Evolutionary conservation across 306 rosid genomes (phyloP), one percentile per base, ranked within the genome.

Genomic region (Datisca glomerata): DNA sequence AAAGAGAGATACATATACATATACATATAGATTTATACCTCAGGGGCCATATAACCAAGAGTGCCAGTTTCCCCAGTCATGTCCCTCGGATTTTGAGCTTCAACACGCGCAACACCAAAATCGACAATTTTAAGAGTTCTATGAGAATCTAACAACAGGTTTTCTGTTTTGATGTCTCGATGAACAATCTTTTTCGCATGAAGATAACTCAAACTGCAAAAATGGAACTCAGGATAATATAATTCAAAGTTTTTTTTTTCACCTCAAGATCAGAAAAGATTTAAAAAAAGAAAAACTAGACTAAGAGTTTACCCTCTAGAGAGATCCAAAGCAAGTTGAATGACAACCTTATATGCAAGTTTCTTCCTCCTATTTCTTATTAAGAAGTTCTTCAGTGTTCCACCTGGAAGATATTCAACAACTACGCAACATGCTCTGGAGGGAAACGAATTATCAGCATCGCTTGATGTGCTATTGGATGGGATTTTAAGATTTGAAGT

Each of bases 61-160:
- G 96, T 86, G 59, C 96, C 93, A 48, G 96, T 86, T 72, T 86
- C 93, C 25, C 96, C 96, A 0, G 96, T 86, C 96, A 86, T 86
- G 32, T 86, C 93, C 54, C 63, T 35, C 7, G 86, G 93, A 43
- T 86, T 86, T 53, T 64, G 58, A 39, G 96, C 93, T 72, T 86
- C 96, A 44, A 86, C 83, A 6, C 96, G 75, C 45, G 96, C 96
- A 63, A 81, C 96, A 2, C 96, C 96, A 41, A 86, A 86, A 66
- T 86, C 96, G 55, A 93, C 91, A 56, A 86, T 81, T 67, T 86
- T 86, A 43, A 86, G 45, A 42, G 57, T 73, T 47, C 66, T 65
- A 16, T 4, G 29, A 37, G 45, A 9, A 63, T 73, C 91, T 21
- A 86, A 70, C 53, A 86, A 46, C 83, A 86, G 71, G 24, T 81